Conservation (phyloP, 2,329 filamentous ascomycete species). For the Thermomyces lanuginosus region DNA sequence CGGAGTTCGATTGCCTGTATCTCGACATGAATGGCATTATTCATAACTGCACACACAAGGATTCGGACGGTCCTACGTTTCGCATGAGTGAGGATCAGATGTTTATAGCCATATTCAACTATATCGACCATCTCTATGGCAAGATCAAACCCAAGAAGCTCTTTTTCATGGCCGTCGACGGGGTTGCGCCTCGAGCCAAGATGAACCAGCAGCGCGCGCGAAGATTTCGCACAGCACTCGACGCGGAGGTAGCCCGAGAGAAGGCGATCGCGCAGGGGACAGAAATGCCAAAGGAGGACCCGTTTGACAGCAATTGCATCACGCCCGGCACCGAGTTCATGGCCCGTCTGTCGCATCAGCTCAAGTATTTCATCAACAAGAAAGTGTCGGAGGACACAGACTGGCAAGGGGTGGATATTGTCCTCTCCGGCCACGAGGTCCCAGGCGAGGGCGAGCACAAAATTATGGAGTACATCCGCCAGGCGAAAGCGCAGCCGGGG, state of each 20-base stretch:
- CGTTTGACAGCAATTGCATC: conserved; percentile 98
- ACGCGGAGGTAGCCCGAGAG: conserved; percentile 75
- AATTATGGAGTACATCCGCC: conserved; percentile 99
- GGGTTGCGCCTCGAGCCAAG: conserved; percentile 91
- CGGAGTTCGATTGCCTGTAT: conserved; percentile 96
- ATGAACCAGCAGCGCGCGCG: conserved; percentile 98
- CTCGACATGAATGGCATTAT: conserved; percentile 93
- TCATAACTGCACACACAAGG: conserved; percentile 97
- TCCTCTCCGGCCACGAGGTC: conserved; percentile 92
- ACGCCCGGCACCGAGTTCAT: conserved; percentile 94
- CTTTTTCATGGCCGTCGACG: conserved; percentile 99
- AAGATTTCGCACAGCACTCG: conserved; percentile 84
- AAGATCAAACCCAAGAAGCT: conserved; percentile 98
- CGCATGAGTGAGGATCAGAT: conserved; percentile 95
- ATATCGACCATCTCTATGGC: conserved; percentile 95
- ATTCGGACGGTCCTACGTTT: conserved; percentile 79
- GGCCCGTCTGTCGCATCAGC: conserved; percentile 82
- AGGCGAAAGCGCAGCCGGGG: conserved; percentile 83
- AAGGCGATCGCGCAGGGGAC: conserved; percentile 81
- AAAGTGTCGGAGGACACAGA: conserved; percentile 94
- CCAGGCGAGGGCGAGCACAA: conserved; percentile 98
- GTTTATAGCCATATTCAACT: conserved; percentile 99
- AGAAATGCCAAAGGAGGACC: conserved; percentile 84
- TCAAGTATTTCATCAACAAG: conserved; percentile 98
- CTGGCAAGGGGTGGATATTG: conserved; percentile 93